Evolutionary conservation across 495 filamentous ascomycete species (phyloP), one percentile per base, ranked within the genome.

Genomic region (Haplographium delicatum): DNA sequence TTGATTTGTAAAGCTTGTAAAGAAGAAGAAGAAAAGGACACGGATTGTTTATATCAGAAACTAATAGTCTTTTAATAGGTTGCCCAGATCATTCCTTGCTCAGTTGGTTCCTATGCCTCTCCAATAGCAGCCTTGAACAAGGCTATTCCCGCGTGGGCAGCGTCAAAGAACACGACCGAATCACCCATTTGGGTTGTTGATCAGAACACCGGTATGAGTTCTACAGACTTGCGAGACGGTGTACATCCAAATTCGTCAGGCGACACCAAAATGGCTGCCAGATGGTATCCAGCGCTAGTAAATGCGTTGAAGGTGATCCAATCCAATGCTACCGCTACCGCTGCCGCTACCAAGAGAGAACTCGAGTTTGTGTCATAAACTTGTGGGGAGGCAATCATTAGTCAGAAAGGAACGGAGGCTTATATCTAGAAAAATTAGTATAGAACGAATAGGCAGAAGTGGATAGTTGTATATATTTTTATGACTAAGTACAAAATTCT

Each of bases 161-260:
- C 59, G 22, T 59, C 60, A 4, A 61, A 68, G 49, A 76, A 72
- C 64, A 68, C 54, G 15, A 74, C 71, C 22, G 63, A 61, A 20
- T 75, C 72, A 6, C 74, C 74, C 13, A 74, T 78, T 54, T 71
- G 64, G 64, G 68, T 76, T 1, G 74, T 76, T 4, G 72, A 78
- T 50, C 69, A 72, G 46, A 74, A 66, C 51, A 72, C 71, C 4
- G 72, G 72, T 16, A 74, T 72, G 56, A 62, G 53, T 42, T 45
- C 48, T 6, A 56, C 51, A 19, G 72, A 75, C 54, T 49, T 71
- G 13, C 61, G 67, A 13, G 74, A 77, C 59, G 74, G 74, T 18
- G 59, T 77, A 22, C 74, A 77, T 54, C 72, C 74, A 16, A 75
- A 72, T 52, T 59, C 57, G 37, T 43, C 60, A 2, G 73, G 73